A percentile compares a stretch with the other conserved stretches of the same genome.
Evolutionary conservation across 495 filamentous ascomycete species (phyloP).

Genomic region (Talaromyces adpressus): DNA sequence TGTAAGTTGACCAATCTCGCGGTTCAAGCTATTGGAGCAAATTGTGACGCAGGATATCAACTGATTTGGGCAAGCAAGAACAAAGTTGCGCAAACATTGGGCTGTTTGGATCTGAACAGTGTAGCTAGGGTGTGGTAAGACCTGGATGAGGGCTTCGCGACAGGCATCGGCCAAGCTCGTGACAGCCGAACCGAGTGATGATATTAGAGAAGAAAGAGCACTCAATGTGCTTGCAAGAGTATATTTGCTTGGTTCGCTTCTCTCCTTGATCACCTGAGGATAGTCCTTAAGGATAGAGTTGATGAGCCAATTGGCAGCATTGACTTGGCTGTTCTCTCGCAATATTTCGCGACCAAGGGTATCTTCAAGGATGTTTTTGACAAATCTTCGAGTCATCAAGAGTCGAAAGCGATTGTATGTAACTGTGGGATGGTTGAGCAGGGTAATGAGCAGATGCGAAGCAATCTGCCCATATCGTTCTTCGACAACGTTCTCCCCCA

Average conservation of each 20-base stretch:
- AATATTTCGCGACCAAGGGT: constrained; percentile 76
- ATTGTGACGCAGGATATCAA: constrained; percentile 87
- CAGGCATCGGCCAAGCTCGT: constrained; percentile 69
- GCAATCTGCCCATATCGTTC: constrained; percentile 72
- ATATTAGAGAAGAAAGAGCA: constrained; percentile 71
- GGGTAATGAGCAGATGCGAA: constrained; percentile 70
- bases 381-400: constrained; percentile 76
- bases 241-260: constrained; percentile 84
- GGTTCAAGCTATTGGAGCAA: constrained; percentile 89
- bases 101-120: constrained; percentile 88
- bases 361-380: constrained; percentile 76
- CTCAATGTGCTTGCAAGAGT: constrained; percentile 72
- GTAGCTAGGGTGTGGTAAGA: constrained; percentile 91
- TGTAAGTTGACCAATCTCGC: constrained; percentile 74
- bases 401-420: constrained; percentile 82
- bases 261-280: constrained; percentile 86
- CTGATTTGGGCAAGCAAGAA: constrained; percentile 85
- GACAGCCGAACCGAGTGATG: constrained; percentile 73
- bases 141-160: constrained; percentile 82
- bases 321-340: constrained; percentile 78
- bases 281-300: constrained; percentile 92
- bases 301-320: constrained; percentile 72
- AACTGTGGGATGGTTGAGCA: constrained; percentile 70
- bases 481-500: constrained; percentile 74
- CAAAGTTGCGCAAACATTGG: constrained; percentile 76